Conservation (phyloP, 345 rosid genomes). For the Abelmoschus esculentus region DNA sequence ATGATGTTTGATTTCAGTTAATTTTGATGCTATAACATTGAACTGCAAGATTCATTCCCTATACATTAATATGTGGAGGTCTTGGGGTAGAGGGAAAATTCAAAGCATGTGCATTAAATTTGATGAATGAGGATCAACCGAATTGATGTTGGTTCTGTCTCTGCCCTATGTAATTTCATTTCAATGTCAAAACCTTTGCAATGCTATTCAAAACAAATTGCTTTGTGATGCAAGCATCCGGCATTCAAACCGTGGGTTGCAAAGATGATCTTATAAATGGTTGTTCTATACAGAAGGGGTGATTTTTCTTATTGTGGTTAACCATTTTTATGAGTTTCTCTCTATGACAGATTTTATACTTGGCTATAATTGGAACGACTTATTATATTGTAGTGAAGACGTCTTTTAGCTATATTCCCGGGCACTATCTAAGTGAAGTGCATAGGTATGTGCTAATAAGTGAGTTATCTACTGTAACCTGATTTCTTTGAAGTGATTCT, state of each 20-base stretch:
- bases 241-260: not conserved
- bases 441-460: conserved; percentile 48
- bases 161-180: not conserved
- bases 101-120: not conserved
- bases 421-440: conserved; percentile 67
- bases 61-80: not conserved
- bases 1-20: not conserved
- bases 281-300: not conserved
- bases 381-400: conserved; percentile 53
- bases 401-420: conserved; percentile 71
- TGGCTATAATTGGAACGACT: conserved; percentile 61
- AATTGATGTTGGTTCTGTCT: not conserved
- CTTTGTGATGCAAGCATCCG: not conserved
- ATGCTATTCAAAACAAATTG: not conserved
- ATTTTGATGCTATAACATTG: not conserved
- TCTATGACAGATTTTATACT: conserved; percentile 55
- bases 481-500: not conserved
- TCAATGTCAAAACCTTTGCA: not conserved
- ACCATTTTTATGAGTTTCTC: not conserved
- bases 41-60: not conserved
- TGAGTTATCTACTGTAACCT: not conserved
- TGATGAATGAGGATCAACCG: not conserved
- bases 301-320: not conserved
- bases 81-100: not conserved
- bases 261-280: not conserved